Conservation (phyloP, 73 alveolate genomes). For the Tetrahymena elliotti region DNA sequence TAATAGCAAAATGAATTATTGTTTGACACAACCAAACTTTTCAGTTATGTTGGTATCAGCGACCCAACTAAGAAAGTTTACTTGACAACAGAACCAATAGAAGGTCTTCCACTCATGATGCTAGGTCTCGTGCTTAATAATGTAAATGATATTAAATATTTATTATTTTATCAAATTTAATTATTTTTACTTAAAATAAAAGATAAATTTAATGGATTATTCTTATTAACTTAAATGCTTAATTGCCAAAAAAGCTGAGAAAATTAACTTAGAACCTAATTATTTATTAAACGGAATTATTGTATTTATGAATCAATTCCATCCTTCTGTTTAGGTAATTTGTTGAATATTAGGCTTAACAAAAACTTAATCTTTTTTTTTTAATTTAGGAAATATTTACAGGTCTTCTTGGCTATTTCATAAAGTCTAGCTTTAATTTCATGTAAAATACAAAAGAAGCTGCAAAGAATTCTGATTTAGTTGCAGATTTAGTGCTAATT, state of each 20-base stretch:
- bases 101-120: conserved; percentile 16
- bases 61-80: conserved; percentile 31
- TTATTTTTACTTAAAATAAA: background rate
- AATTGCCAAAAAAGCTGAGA: background rate
- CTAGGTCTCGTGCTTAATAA: background rate
- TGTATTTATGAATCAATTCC: conserved; percentile 18
- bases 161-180: background rate
- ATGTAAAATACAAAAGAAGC: background rate
- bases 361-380: background rate
- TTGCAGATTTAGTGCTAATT: background rate
- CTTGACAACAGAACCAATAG: conserved; percentile 7
- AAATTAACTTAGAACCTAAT: conserved; percentile 19
- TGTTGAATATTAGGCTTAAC: background rate
- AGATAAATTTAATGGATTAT: conserved; percentile 14
- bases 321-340: background rate
- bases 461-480: background rate
- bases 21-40: conserved; percentile 11
- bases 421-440: background rate
- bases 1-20: conserved; percentile 21
- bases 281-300: conserved; percentile 13
- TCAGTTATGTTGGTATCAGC: conserved; percentile 26
- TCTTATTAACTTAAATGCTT: conserved; percentile 4
- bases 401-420: background rate
- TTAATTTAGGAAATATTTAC: background rate
- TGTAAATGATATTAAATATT: background rate